Evolutionary conservation across 176 grass and related monocot genomes (phyloP).

Genomic region (Miscanthus lutarioriparius): DNA sequence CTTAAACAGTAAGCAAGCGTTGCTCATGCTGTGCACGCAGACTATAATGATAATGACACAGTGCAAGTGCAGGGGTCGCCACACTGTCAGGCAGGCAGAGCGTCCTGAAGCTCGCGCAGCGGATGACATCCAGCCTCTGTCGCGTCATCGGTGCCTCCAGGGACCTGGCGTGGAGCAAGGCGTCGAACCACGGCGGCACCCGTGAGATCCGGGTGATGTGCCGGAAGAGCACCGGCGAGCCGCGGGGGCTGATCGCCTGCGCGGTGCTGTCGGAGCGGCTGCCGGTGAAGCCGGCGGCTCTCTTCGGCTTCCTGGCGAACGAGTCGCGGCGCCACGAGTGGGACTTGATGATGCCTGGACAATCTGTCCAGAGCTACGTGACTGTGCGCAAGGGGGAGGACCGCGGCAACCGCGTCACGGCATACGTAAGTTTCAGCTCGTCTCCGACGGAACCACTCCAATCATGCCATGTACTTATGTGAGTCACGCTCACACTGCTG

Average conservation of each 20-base stretch:
- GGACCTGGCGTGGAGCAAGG: constrained; percentile 39
- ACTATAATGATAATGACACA: too few relatives aligned
- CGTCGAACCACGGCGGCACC: constrained; percentile 10
- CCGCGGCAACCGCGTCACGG: too few relatives aligned
- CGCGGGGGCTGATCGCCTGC: constrained; percentile 59
- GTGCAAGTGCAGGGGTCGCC: too few relatives aligned
- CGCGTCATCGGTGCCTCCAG: constrained; percentile 48
- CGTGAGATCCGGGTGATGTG: constrained; percentile 50
- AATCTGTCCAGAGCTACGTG: constrained; percentile 22
- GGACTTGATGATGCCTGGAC: constrained; percentile 50
- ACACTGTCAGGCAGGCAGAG: constrained; percentile 51
- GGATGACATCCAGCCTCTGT: constrained; percentile 64
- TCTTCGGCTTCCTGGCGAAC: constrained; percentile 45
- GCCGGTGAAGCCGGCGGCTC: constrained; percentile 42
- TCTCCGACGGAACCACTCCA: not conserved
- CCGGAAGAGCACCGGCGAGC: constrained; percentile 63
- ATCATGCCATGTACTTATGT: not conserved
- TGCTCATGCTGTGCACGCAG: too few relatives aligned
- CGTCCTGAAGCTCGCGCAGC: constrained; percentile 71
- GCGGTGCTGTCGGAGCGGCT: constrained; percentile 67
- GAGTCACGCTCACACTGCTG: not conserved
- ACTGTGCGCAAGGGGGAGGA: too few relatives aligned
- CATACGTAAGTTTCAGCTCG: constrained; percentile 23
- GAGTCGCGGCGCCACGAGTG: not conserved
- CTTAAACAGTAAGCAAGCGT: constrained; percentile 38